These are phyloP conservation scores for Aureobasidium sp. DNA, from an alignment of 2,329 filamentous ascomycete genomes.

Conservation along the genomic window DNA sequence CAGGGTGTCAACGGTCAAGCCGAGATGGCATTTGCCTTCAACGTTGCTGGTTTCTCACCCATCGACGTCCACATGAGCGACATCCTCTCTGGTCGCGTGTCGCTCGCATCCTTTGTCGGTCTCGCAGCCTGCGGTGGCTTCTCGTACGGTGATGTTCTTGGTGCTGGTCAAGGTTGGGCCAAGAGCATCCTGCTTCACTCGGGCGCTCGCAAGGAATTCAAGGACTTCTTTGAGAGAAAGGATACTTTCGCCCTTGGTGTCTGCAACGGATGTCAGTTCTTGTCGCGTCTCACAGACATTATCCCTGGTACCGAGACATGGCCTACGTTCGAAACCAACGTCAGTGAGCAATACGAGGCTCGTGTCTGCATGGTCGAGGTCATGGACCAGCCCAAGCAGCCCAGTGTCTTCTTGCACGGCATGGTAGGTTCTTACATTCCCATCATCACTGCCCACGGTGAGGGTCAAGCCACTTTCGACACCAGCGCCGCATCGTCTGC, in stretches of 20 bases:
- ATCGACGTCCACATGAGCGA: constrained; percentile 97
- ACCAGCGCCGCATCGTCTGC: constrained; percentile 36
- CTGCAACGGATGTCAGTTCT: constrained; percentile 96
- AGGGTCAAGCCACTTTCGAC: constrained; percentile 62
- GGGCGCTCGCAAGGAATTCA: constrained; percentile 66
- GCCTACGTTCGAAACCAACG: constrained; percentile 81
- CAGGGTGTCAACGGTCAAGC: constrained; percentile 92
- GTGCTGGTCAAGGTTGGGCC: constrained; percentile 94
- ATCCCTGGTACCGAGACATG: constrained; percentile 76
- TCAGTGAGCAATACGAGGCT: constrained; percentile 81
- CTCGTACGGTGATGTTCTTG: constrained; percentile 85
- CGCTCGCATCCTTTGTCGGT: constrained; percentile 73
- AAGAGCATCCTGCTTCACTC: constrained; percentile 83
- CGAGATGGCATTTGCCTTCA: constrained; percentile 98
- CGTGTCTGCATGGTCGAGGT: constrained; percentile 80
- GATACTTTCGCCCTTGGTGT: constrained; percentile 92
- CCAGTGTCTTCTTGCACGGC: constrained; percentile 80
- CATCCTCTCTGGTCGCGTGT: constrained; percentile 66
- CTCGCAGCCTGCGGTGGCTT: constrained; percentile 95
- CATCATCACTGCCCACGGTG: constrained; percentile 82
- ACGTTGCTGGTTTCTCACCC: constrained; percentile 79
- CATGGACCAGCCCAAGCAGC: constrained; percentile 46
- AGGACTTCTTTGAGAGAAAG: constrained; percentile 72
- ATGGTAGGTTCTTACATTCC: constrained; percentile 77
- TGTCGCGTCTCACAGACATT: constrained; percentile 70